Percentiles rank a stretch among this genome's conserved stretches.
phyloP scores from a whole-genome alignment of 1,139 yeast genomes.

The Zygotorulaspora mrakii region DNA sequence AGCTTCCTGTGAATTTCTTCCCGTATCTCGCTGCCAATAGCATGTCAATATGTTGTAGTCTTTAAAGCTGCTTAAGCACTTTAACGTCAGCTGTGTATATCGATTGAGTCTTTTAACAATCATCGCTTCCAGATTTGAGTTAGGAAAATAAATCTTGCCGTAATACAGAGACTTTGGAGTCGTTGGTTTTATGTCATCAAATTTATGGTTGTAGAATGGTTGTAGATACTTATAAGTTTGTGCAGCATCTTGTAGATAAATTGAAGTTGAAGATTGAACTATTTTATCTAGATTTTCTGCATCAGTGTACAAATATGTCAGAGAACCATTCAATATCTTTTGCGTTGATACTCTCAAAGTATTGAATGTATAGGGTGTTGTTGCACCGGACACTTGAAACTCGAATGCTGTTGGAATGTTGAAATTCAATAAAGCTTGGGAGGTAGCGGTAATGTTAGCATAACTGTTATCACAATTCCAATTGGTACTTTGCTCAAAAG shows the following conservation, averaged over 20 bases:
- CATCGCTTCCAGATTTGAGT: conserved; percentile 87
- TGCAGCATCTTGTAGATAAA: conserved; percentile 68
- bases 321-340: conserved; percentile 71
- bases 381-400: conserved; percentile 66
- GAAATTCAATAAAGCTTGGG: conserved; percentile 67
- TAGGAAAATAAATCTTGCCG: conserved; percentile 88
- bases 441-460: conserved; percentile 66
- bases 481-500: conserved; percentile 62
- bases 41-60: conserved; percentile 58
- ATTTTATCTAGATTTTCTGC: conserved; percentile 50
- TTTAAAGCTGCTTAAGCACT: conserved; percentile 70
- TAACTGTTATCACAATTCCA: conserved; percentile 81
- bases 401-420: conserved; percentile 65
- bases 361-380: conserved; percentile 69
- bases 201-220: conserved; percentile 37
- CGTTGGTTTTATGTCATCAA: conserved; percentile 11
- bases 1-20: conserved; percentile 66
- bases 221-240: conserved; percentile 69
- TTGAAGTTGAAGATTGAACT: conserved; percentile 49
- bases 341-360: conserved; percentile 68
- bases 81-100: conserved; percentile 58
- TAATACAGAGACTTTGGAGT: conserved; percentile 46
- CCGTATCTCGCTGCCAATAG: conserved; percentile 66
- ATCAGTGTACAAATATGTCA: conserved; percentile 71
- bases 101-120: conserved; percentile 57